Base-by-base conservation (phyloP, 345 rosid species). In the rapeseed (Brassica napus) region DNA sequence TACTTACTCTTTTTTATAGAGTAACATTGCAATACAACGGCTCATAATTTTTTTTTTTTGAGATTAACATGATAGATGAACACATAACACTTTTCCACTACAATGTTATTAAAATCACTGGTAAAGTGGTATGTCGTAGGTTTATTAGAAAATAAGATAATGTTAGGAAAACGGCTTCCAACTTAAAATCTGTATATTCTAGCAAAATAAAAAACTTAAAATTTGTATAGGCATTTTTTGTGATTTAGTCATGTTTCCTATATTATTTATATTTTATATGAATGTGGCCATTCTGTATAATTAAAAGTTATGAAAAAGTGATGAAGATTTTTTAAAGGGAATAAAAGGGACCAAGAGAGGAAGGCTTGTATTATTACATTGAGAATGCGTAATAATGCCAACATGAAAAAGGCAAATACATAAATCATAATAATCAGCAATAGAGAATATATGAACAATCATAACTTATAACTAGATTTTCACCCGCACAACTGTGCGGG, bases 341-440 rank as follows among this genome's bases (percentile, higher is more conserved):
- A 44, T 21, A 69, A 55, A 69, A 74, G 75, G 79, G 79, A 80
- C 76, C 63, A 37, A 80, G 59, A 70, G 16, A 54, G 23, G 59
- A 54, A 54, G 47, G 60, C 37, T 65, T 76, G 32, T 82, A 85
- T 86, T 39, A 82, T 79, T 77, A 72, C 68, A 55, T 54, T 66
- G 77, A 69, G 83, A 86, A 86, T 65, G 87, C 84, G 83, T 65
- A 82, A 86, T 84, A 47, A 84, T 86, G 76, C 74, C 39, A 67
- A 16, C 65, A 54, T 3, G 49, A 28, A 76, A 61, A 47, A 47
- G 28, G 34, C 47, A 32, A 12, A 42, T 79, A 30, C 9, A 61
- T 10, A 39, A 49, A 49, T 49, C 57, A 49, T 49, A 49, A 49
- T 49, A 49, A 49, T n/a, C 57, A 49, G 57, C 57, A 49, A 14